Percentiles rank a stretch among this genome's conserved stretches.
phyloP scores from a whole-genome alignment of 768 basidiomycete species.

The Calvatia gigantea region DNA sequence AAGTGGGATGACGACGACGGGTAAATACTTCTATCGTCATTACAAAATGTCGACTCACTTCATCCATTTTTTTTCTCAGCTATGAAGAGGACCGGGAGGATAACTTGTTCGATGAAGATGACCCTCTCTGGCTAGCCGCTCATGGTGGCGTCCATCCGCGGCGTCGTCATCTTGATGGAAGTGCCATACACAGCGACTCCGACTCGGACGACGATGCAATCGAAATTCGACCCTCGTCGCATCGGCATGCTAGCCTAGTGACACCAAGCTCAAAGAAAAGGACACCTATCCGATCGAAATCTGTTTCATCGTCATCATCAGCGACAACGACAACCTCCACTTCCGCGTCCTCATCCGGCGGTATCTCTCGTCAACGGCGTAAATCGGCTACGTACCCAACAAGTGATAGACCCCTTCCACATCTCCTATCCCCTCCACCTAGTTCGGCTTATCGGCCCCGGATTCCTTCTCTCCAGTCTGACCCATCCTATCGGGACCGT shows the following conservation, averaged over 20 bases:
- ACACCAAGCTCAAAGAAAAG: constrained; percentile 20
- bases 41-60: not conserved
- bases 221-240: constrained; percentile 50
- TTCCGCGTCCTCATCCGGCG: constrained; percentile 32
- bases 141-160: constrained; percentile 23
- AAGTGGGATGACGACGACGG: constrained; percentile 53
- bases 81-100: constrained; percentile 72
- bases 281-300: constrained; percentile 34
- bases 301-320: constrained; percentile 40
- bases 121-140: constrained; percentile 8
- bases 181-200: constrained; percentile 36
- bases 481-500: constrained; percentile 21
- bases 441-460: constrained; percentile 15
- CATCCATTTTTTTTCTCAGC: constrained; percentile 29
- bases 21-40: constrained; percentile 33
- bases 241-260: constrained; percentile 16
- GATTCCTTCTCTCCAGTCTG: constrained; percentile 26
- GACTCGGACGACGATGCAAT: constrained; percentile 50
- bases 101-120: constrained; percentile 44
- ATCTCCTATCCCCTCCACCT: constrained; percentile 20
- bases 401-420: constrained; percentile 23
- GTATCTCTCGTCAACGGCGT: constrained; percentile 22
- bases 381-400: constrained; percentile 16
- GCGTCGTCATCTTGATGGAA: constrained; percentile 21
- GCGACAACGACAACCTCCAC: constrained; percentile 43